Percentiles rank a stretch among this genome's conserved stretches.
Conservation (phyloP, 1,284 basidiomycete species). For the Nidula niveotomentosa region DNA sequence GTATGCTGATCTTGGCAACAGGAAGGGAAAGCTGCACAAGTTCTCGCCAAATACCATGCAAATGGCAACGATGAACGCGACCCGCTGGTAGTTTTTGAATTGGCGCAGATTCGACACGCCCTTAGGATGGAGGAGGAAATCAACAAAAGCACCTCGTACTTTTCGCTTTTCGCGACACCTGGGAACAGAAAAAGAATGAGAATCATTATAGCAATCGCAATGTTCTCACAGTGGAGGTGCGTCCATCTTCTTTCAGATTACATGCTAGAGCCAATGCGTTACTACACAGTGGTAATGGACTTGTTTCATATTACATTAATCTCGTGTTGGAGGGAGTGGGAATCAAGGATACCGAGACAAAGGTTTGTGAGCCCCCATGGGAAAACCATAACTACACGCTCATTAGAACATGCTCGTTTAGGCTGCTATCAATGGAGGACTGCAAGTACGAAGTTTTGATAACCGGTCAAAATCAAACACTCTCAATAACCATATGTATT, state of each 20-base stretch:
- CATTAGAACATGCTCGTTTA: neutral
- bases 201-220: conserved; percentile 54
- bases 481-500: neutral
- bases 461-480: neutral
- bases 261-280: no score
- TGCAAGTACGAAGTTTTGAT: conserved; percentile 40
- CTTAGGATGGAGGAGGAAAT: conserved; percentile 57
- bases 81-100: conserved; percentile 56
- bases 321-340: conserved; percentile 63
- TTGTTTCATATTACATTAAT: conserved; percentile 70
- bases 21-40: conserved; percentile 50
- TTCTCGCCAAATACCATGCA: conserved; percentile 67
- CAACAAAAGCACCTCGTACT: conserved; percentile 43
- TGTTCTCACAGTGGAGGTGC: conserved; percentile 71
- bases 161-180: conserved; percentile 50
- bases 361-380: conserved; percentile 19
- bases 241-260: conserved; percentile 7
- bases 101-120: conserved; percentile 64
- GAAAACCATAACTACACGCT: no score
- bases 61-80: conserved; percentile 49
- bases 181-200: conserved; percentile 62
- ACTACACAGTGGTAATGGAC: conserved; percentile 53
- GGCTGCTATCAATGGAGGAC: conserved; percentile 59
- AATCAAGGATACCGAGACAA: conserved; percentile 46
- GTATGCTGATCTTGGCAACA: conserved; percentile 15